phyloP scores from a whole-genome alignment of 345 rosid species.

The Abelmoschus esculentus region DNA sequence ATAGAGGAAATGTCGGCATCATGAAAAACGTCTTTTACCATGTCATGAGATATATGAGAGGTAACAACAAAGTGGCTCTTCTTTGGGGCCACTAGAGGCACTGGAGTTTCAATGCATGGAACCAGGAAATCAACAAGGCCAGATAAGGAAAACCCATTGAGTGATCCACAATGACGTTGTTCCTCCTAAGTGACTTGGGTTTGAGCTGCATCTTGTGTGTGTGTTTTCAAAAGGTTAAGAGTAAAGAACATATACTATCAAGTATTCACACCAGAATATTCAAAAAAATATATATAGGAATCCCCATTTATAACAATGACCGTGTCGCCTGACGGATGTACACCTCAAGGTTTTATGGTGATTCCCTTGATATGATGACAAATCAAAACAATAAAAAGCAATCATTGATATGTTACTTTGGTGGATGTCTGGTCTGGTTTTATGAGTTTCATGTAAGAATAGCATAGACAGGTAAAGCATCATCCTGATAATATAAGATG shows the following conservation, averaged over 20 bases:
- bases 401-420: not conserved
- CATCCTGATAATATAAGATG: too few relatives aligned
- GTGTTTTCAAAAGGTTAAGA: too few relatives aligned
- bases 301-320: slow-evolving; percentile 64
- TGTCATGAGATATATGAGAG: slow-evolving; percentile 31
- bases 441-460: too few relatives aligned
- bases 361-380: slow-evolving; percentile 2
- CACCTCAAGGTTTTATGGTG: slow-evolving; percentile 3
- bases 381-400: slow-evolving; percentile 6
- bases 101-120: slow-evolving; percentile 55
- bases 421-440: not conserved
- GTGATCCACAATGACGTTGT: too few relatives aligned
- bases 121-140: slow-evolving; percentile 46
- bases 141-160: not conserved
- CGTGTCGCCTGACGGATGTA: slow-evolving; percentile 45
- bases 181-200: too few relatives aligned
- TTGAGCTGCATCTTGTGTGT: too few relatives aligned
- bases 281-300: slow-evolving; percentile 31
- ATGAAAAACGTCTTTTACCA: slow-evolving; percentile 30
- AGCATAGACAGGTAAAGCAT: too few relatives aligned
- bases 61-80: slow-evolving; percentile 22
- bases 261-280: too few relatives aligned
- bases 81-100: slow-evolving; percentile 30
- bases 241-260: too few relatives aligned
- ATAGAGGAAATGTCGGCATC: too few relatives aligned